Base-by-base conservation (phyloP, 1,284 basidiomycete species). In the Ustilago hordei region DNA sequence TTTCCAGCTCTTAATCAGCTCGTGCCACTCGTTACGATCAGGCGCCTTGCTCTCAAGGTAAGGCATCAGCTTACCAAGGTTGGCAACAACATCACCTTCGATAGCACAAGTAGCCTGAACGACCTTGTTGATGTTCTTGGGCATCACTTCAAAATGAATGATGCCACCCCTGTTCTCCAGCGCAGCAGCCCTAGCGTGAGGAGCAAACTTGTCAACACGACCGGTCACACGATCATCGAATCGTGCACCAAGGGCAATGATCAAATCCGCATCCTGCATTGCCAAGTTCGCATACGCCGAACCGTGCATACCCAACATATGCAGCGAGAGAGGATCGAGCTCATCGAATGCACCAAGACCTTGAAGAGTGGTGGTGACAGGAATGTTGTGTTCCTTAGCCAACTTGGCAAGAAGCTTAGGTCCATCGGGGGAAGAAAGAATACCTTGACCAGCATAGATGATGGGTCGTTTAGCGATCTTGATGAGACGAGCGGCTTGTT, bases 301-400 rank as follows among this genome's bases (percentile, higher is more conserved):
- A 5, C 97, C 97, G 89, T 99, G 96, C 96, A 99, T 98, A 78
- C 96, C 96, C 65, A 99, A 91, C 96, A 99, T 98, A 87, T 98
- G 95, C 85, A 99, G 88, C 78, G 92, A 92, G 86, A 91, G 91
- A 11, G 82, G 81, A 87, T 95, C 91, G 69, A 90, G 90, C 89
- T 99, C 97, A 87, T 99, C 95, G 85, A 94, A 99, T 1, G 93
- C 92, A 69, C 96, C 97, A 45, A 99, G 91, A 69, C 95, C 96
- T 86, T 97, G 95, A 19, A 99, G 89, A 32, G 95, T 98, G 17
- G 96, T 99, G 64, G 94, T 97, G 45, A 99, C 95, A 64, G 96
- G 96, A 76, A 99, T 98, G 87, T 95, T 93, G 64, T 93, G 95
- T 78, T 92, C 89, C 85, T 93, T 91, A 5, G 92, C 89, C 39